Percentiles rank a stretch among this genome's conserved stretches.
phyloP scores from a whole-genome alignment of 2,329 filamentous ascomycete species.

The Ophiostoma sp. region DNA sequence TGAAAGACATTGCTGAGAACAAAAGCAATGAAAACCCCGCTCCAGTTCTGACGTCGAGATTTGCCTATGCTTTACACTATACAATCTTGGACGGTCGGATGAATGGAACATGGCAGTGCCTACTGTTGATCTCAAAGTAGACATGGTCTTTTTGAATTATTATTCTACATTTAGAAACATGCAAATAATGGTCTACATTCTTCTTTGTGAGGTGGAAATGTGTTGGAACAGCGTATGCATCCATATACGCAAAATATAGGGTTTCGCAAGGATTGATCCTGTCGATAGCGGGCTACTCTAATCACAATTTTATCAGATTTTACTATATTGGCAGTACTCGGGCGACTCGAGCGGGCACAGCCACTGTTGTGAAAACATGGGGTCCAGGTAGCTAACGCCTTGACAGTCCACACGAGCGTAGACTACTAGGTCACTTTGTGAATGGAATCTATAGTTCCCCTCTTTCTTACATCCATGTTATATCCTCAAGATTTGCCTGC shows the following conservation, averaged over 20 bases:
- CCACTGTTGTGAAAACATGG: not conserved
- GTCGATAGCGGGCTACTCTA: not conserved
- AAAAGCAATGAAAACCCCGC: not conserved
- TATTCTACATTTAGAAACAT: not conserved
- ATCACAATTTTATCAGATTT: not conserved
- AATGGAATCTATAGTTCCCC: not conserved
- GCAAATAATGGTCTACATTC: not conserved
- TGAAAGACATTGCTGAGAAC: not conserved
- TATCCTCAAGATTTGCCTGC: not conserved
- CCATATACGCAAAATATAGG: not conserved
- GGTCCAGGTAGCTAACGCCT: not conserved
- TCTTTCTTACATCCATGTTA: conserved; percentile 11
- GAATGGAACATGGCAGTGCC: not conserved
- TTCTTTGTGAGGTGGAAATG: not conserved
- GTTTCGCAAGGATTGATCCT: not conserved
- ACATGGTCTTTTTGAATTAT: not conserved
- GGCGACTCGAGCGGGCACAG: not conserved
- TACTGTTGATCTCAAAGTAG: not conserved
- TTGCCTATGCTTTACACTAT: not conserved
- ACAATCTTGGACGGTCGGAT: not conserved
- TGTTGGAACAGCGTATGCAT: not conserved
- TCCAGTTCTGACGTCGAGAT: not conserved
- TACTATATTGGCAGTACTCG: not conserved
- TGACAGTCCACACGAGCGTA: not conserved
- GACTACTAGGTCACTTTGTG: not conserved